Conservation (phyloP, 768 basidiomycete genomes). For the Lyophyllum atratum region DNA sequence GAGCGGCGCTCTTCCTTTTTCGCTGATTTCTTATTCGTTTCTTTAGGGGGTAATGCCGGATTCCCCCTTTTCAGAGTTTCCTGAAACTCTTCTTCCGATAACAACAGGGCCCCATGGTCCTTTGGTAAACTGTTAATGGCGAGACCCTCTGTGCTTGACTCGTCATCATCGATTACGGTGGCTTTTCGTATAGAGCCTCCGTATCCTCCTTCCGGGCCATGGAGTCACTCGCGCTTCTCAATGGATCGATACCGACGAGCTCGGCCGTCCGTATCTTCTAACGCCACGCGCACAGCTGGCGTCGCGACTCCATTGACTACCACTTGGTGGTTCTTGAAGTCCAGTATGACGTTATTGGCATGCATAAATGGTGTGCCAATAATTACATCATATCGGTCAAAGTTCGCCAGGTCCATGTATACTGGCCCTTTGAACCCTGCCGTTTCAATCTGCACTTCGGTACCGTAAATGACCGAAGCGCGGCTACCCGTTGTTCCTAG, state of each 20-base stretch:
- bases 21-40: no score
- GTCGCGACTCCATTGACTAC: slow-evolving; percentile 1
- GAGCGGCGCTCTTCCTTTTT: no score
- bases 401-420: slow-evolving; percentile 36
- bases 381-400: no score
- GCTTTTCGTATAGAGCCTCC: not conserved
- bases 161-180: not conserved
- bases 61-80: not conserved
- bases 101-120: not conserved
- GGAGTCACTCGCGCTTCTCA: slow-evolving; percentile 1
- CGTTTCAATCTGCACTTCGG: not conserved
- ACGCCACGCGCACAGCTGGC: not conserved
- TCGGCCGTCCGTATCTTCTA: not conserved
- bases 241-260: not conserved
- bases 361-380: slow-evolving; percentile 35
- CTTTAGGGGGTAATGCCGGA: not conserved
- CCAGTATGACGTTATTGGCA: slow-evolving; percentile 12
- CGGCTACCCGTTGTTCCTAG: no score
- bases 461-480: no score
- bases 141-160: not conserved
- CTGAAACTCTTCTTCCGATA: no score
- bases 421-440: not conserved
- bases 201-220: no score
- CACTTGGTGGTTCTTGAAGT: slow-evolving; percentile 22
- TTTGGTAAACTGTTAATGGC: not conserved